phyloP scores from a whole-genome alignment of 2,329 filamentous ascomycete species.

The Parafenestella ontariensis region DNA sequence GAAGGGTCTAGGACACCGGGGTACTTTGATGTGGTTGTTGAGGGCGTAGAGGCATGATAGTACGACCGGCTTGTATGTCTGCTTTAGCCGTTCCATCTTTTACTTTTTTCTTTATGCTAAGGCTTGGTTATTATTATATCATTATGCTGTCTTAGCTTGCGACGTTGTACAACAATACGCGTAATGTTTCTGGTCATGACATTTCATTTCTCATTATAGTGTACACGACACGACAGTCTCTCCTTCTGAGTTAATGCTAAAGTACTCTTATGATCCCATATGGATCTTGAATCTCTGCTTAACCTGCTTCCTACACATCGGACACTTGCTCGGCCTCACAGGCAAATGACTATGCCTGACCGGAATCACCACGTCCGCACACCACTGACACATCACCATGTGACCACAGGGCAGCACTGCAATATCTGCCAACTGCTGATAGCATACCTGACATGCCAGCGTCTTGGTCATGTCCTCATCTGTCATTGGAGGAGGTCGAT shows the following conservation, averaged over 20 bases:
- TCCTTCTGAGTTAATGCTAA: too few species aligned
- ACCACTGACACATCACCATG: conserved; percentile 63
- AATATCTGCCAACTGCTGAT: conserved; percentile 59
- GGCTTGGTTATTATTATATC: background rate
- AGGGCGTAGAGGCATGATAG: conserved; percentile 1
- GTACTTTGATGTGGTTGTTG: conserved; percentile 32
- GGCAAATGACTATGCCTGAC: conserved; percentile 52
- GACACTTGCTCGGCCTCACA: conserved; percentile 50
- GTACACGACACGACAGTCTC: background rate
- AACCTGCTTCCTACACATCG: conserved; percentile 55
- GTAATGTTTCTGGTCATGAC: background rate
- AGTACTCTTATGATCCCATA: conserved; percentile 16
- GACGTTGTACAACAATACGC: background rate
- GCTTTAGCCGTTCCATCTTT: background rate
- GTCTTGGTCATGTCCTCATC: conserved; percentile 59
- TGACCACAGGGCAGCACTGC: conserved; percentile 63
- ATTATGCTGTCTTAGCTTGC: background rate
- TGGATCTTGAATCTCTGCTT: conserved; percentile 54
- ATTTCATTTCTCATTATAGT: background rate
- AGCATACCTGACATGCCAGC: conserved; percentile 62
- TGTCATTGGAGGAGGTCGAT: conserved; percentile 56
- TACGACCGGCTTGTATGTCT: background rate
- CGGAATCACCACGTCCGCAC: conserved; percentile 59
- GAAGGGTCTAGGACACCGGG: conserved; percentile 10
- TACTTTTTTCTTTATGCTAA: background rate